Conservation (phyloP, 192 early-diverging fungal species). For the Umbelopsis sp. region DNA sequence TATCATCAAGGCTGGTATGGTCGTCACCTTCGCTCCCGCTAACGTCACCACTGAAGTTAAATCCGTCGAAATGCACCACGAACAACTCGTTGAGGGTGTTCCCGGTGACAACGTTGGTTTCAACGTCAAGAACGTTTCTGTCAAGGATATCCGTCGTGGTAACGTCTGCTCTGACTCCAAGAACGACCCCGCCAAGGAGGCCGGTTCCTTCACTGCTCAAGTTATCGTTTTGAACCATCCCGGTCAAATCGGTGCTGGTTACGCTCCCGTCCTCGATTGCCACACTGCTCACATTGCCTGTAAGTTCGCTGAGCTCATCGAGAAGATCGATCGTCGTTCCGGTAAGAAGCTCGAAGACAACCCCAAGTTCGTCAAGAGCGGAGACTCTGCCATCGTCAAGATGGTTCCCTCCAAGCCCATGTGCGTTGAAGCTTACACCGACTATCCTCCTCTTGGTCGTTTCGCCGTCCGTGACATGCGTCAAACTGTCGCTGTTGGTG, state of each 20-base stretch:
- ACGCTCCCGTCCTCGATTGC: slow-evolving; percentile 95
- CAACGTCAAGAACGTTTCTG: slow-evolving; percentile 98
- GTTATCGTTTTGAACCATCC: slow-evolving; percentile 98
- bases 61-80: slow-evolving; percentile 99
- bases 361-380: slow-evolving; percentile 96
- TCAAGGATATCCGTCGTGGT: slow-evolving; percentile 98
- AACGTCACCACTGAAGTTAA: slow-evolving; percentile 92
- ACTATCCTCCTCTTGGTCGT: slow-evolving; percentile 95
- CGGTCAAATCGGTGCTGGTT: slow-evolving; percentile 92
- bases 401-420: slow-evolving; percentile 95
- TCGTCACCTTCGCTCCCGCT: slow-evolving; percentile 86
- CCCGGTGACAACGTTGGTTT: slow-evolving; percentile 99
- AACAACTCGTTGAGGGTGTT: slow-evolving; percentile 82
- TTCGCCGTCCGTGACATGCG: slow-evolving; percentile 99
- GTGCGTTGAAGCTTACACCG: slow-evolving; percentile 92
- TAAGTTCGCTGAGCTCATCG: slow-evolving; percentile 88
- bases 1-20: slow-evolving; percentile 89
- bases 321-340: slow-evolving; percentile 97
- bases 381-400: slow-evolving; percentile 95
- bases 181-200: slow-evolving; percentile 95
- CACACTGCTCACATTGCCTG: slow-evolving; percentile 98
- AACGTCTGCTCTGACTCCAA: slow-evolving; percentile 96
- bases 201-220: slow-evolving; percentile 91
- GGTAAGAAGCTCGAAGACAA: slow-evolving; percentile 92
- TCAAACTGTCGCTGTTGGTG: slow-evolving; percentile 97